These are phyloP conservation scores for Candida bentonensis DNA, from an alignment of 805 yeast genomes.

Conservation along the genomic window DNA sequence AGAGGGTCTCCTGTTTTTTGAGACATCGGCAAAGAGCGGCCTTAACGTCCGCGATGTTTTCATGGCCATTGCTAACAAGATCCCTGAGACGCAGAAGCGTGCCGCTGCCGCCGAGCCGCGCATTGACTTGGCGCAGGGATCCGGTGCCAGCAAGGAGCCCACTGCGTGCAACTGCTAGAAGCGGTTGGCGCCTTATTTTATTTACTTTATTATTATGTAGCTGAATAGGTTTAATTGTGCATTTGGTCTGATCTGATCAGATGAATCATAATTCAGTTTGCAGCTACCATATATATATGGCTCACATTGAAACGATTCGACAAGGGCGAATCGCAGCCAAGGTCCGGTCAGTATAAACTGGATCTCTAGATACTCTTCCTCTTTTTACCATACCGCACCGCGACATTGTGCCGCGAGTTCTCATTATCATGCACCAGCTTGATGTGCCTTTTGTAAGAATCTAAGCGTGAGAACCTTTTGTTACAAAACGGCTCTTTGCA, in stretches of 20 bases:
- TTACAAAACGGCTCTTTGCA: background rate
- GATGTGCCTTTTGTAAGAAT: background rate
- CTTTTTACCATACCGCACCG: no score
- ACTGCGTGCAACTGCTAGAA: conserved; percentile 8
- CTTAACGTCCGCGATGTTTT: conserved; percentile 84
- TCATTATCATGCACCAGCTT: background rate
- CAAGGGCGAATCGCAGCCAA: no score
- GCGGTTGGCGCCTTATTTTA: background rate
- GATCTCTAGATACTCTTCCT: no score
- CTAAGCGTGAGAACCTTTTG: background rate
- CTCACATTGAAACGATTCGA: no score
- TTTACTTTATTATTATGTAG: conserved; percentile 1
- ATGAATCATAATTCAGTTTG: no score
- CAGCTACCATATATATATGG: no score
- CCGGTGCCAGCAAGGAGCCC: background rate
- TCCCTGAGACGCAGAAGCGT: conserved; percentile 36
- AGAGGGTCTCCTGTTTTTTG: conserved; percentile 80
- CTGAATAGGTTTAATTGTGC: conserved; percentile 1
- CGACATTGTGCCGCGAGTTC: background rate
- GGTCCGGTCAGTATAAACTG: no score
- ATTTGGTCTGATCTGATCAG: no score
- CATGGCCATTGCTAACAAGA: conserved; percentile 74
- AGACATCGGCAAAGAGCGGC: conserved; percentile 87
- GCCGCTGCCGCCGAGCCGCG: conserved; percentile 12
- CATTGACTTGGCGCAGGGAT: conserved; percentile 6